These are phyloP conservation scores for Myochromella boudieri DNA, from an alignment of 768 basidiomycete species.

Conservation along the genomic window DNA sequence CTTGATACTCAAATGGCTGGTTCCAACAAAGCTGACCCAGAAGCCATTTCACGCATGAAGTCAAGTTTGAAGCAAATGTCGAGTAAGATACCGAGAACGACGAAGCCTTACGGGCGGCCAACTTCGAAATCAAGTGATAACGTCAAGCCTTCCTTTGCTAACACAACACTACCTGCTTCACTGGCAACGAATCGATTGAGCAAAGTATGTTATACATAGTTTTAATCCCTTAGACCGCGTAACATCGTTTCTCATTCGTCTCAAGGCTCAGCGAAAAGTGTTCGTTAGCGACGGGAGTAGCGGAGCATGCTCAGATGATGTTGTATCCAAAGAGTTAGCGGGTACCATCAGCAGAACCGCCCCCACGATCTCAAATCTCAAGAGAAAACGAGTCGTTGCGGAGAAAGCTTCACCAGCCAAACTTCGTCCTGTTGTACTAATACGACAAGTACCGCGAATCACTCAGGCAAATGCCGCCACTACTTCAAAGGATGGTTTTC, in stretches of 20 bases:
- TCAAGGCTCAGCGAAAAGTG: background rate
- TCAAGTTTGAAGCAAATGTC: slow-evolving; percentile 51
- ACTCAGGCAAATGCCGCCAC: slow-evolving; percentile 1
- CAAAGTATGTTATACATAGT: slow-evolving; percentile 1
- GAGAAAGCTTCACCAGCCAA: slow-evolving; percentile 27
- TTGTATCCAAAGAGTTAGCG: background rate
- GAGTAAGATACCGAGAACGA: slow-evolving; percentile 64
- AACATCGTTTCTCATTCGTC: background rate
- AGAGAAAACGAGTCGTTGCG: slow-evolving; percentile 41
- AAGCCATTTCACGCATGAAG: slow-evolving; percentile 31
- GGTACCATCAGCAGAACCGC: background rate
- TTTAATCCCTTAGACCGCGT: too few species aligned
- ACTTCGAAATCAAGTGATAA: slow-evolving; percentile 11
- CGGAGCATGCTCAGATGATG: background rate
- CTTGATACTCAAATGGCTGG: slow-evolving; percentile 5
- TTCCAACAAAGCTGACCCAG: slow-evolving; percentile 20
- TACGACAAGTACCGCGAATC: slow-evolving; percentile 29
- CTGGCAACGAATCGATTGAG: slow-evolving; percentile 17
- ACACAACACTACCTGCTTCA: slow-evolving; percentile 17
- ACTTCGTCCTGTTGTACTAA: slow-evolving; percentile 23
- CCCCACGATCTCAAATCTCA: slow-evolving; percentile 24
- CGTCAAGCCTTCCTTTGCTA: slow-evolving; percentile 9
- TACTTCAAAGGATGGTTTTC: slow-evolving; percentile 1
- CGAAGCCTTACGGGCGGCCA: slow-evolving; percentile 58
- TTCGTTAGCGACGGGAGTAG: background rate